Percentiles rank a stretch among this genome's conserved stretches.
Conservation (phyloP, 164 flowering plant genomes). For the Kingdonia uniflora region DNA sequence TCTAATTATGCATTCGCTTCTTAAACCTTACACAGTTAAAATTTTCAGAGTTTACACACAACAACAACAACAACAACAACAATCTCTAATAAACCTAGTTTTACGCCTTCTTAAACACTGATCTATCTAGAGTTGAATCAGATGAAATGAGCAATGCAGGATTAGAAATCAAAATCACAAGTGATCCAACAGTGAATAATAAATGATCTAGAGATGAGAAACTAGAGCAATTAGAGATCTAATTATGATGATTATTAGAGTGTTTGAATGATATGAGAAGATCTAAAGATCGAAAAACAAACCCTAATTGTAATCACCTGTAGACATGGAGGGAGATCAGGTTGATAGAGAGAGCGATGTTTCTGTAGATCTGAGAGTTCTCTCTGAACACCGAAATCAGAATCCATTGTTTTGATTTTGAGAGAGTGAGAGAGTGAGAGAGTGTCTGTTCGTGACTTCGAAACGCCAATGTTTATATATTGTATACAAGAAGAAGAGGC, state of each 20-base stretch:
- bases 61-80: conserved; percentile 3
- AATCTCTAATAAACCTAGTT: no score
- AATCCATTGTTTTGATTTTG: conserved; percentile 44
- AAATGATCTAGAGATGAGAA: background rate
- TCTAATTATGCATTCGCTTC: no score
- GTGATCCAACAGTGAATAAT: background rate
- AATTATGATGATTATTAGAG: no score
- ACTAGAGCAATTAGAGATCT: no score
- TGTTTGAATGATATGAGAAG: no score
- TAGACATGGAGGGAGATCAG: conserved; percentile 92
- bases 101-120: no score
- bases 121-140: background rate
- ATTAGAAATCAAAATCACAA: background rate
- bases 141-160: background rate
- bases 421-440: background rate
- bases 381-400: conserved; percentile 81
- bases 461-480: background rate
- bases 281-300: no score
- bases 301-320: no score
- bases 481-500: no score
- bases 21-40: no score
- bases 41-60: no score
- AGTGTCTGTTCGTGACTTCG: background rate
- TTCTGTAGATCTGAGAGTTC: conserved; percentile 91
- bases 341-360: conserved; percentile 59